Evolutionary conservation across 2,329 filamentous ascomycete species (phyloP), one percentile per base, ranked within the genome.

Genomic region (Nigrospora sphaerica): DNA sequence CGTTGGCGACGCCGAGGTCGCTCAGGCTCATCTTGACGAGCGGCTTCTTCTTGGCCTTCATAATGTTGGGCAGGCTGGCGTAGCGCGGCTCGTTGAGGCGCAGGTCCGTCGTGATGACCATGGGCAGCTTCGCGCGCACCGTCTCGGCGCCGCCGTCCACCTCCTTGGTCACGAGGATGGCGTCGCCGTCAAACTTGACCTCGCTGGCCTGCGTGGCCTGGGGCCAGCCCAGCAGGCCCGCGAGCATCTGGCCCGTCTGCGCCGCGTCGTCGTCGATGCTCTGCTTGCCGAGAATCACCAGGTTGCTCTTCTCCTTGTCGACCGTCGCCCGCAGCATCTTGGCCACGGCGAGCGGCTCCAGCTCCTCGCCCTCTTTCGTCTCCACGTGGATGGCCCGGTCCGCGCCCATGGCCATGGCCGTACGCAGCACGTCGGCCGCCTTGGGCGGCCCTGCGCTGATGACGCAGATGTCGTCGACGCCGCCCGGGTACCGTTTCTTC

Each of bases 1-100:
- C 77, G 44, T 79, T 80, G 58, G 90, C 83, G 38, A 95, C 70
- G 2, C 87, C 88, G 66, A 87, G 86, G 63, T 98, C 93, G 47
- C 74, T 78, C 65, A 96, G 66, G 54, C 79, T 88, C 78, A 89
- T 86, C 85, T 96, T 97, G 61, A 93, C 89, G 58, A 98, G 63
- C 62, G 88, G 88, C 86, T 98, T 98, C 87, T 97, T 98, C 86
- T 98, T 98, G 45, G 93, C 93, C 85, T 97, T 98, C 93, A 98
- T 98, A 55, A 98, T 97, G 65, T 97, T 97, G 43, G 91, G 92
- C 79, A 98, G 68, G 68, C 83, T 95, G 18, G 92, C 93, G 67
- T 95, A 98, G 54, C 93, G 77, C 49, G 93, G 93, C 79, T 95
- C 89, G 63, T 98, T 98, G 66, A 98, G 73, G 44, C 93, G 75